A percentile compares a stretch with the other conserved stretches of the same genome.
phyloP scores from a whole-genome alignment of 2,329 filamentous ascomycete species.

The Cercospora canescens region DNA sequence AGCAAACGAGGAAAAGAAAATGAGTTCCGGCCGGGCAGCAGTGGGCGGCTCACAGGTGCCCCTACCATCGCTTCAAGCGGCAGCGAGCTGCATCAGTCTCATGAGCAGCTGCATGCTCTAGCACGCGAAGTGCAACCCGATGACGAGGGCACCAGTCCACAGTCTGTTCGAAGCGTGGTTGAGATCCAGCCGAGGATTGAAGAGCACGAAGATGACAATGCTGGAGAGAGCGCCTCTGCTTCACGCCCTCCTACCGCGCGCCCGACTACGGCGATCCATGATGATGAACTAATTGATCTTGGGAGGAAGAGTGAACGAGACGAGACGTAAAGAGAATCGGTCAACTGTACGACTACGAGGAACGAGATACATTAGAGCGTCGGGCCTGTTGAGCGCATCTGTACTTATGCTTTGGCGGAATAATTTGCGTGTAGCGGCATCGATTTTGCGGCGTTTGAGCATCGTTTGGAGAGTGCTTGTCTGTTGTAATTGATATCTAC shows the following conservation, averaged over 20 bases:
- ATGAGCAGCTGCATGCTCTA: constrained; percentile 10
- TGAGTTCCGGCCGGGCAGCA: constrained; percentile 20
- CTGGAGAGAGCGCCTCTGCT: constrained; percentile 8
- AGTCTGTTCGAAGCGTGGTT: constrained; percentile 26
- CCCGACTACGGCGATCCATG: constrained; percentile 14
- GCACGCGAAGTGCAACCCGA: constrained; percentile 8
- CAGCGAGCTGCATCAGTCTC: constrained; percentile 13
- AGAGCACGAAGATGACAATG: constrained; percentile 7
- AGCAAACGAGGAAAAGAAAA: constrained; percentile 25
- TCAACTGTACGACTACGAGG: background rate
- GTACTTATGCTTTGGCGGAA: background rate
- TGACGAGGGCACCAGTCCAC: constrained; percentile 21
- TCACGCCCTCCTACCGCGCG: constrained; percentile 5
- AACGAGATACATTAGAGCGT: background rate
- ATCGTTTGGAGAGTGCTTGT: background rate
- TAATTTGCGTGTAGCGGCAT: background rate
- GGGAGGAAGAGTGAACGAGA: background rate
- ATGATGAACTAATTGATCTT: constrained; percentile 16
- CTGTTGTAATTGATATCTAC: background rate
- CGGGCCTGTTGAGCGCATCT: background rate
- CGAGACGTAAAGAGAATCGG: background rate
- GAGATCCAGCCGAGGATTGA: constrained; percentile 14
- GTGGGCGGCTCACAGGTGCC: constrained; percentile 9
- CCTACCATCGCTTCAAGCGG: constrained; percentile 5
- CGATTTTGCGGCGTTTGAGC: background rate